A percentile compares a stretch with the other conserved stretches of the same genome.
Conservation (phyloP, 139 green algal genomes). For the Gonium pectorale region DNA sequence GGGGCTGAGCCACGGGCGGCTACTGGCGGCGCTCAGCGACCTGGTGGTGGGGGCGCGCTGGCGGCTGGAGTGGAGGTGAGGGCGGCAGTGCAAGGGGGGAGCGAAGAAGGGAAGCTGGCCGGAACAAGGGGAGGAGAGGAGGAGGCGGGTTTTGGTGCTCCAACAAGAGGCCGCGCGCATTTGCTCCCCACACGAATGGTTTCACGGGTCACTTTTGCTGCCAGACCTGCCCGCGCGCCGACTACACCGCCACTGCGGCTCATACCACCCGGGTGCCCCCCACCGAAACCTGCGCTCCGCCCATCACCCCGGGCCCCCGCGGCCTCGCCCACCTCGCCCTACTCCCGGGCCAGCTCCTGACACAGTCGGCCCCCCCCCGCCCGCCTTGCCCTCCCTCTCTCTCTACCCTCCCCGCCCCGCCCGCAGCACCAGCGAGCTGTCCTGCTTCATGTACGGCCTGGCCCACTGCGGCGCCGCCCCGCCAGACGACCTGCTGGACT, state of each 20-base stretch:
- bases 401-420: not conserved
- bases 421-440: not conserved
- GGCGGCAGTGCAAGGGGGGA: not conserved
- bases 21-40: not conserved
- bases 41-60: not conserved
- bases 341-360: too few species aligned
- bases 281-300: too few species aligned
- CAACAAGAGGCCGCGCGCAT: too few species aligned
- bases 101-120: not conserved
- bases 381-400: not conserved
- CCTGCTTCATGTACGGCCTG: slow-evolving; percentile 19
- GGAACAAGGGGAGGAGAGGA: too few species aligned
- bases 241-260: too few species aligned
- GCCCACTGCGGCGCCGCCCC: not conserved
- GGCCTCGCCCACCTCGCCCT: too few species aligned
- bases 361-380: not conserved
- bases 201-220: too few species aligned
- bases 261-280: too few species aligned
- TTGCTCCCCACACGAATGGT: too few species aligned
- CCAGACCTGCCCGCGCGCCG: too few species aligned
- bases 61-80: slow-evolving; percentile 1
- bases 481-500: slow-evolving; percentile 12
- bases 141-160: too few species aligned
- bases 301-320: too few species aligned
- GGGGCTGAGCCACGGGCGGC: slow-evolving; percentile 10